Evolutionary conservation across 1,284 basidiomycete genomes (phyloP).

Genomic region (Ceratobasidium sp.): DNA sequence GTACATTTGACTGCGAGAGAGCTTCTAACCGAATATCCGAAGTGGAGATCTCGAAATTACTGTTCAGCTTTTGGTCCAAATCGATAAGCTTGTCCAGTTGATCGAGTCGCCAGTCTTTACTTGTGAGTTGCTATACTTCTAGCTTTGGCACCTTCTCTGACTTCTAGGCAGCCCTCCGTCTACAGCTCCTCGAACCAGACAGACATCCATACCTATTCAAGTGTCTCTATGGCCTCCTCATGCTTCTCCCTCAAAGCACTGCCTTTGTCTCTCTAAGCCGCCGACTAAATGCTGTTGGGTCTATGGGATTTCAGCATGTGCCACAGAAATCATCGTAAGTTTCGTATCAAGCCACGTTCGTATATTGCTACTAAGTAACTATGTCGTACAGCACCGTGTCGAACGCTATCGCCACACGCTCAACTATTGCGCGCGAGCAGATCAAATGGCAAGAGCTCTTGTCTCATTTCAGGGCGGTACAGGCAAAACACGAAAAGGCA

Average conservation of each 20-base stretch:
- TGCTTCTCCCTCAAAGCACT: conserved; percentile 96
- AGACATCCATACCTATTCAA: conserved; percentile 97
- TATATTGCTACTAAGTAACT: conserved; percentile 46
- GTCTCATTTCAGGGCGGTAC: conserved; percentile 84
- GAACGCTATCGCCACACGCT: conserved; percentile 60
- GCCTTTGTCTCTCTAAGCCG: conserved; percentile 97
- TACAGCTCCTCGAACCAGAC: conserved; percentile 97
- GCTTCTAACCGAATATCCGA: conserved; percentile 8
- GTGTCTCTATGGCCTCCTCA: conserved; percentile 95
- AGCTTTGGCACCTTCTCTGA: not conserved
- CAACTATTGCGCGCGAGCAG: conserved; percentile 83
- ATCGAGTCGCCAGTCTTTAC: conserved; percentile 99
- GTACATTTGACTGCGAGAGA: conserved; percentile 11
- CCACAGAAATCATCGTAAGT: conserved; percentile 60
- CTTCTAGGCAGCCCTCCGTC: conserved; percentile 78
- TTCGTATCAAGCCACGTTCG: conserved; percentile 44
- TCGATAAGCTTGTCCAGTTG: conserved; percentile 97
- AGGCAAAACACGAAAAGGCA: conserved; percentile 87
- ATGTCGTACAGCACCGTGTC: conserved; percentile 10
- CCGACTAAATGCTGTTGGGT: conserved; percentile 93
- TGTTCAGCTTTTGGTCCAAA: conserved; percentile 92
- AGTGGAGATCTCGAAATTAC: conserved; percentile 98
- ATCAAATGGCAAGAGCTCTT: conserved; percentile 95
- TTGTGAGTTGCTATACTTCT: conserved; percentile 63
- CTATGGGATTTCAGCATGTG: conserved; percentile 91